A percentile compares a stretch with the other conserved stretches of the same genome.
These are phyloP conservation scores for Neocatenulostroma microsporum DNA, from an alignment of 2,329 filamentous ascomycete genomes.

Conservation along the genomic window DNA sequence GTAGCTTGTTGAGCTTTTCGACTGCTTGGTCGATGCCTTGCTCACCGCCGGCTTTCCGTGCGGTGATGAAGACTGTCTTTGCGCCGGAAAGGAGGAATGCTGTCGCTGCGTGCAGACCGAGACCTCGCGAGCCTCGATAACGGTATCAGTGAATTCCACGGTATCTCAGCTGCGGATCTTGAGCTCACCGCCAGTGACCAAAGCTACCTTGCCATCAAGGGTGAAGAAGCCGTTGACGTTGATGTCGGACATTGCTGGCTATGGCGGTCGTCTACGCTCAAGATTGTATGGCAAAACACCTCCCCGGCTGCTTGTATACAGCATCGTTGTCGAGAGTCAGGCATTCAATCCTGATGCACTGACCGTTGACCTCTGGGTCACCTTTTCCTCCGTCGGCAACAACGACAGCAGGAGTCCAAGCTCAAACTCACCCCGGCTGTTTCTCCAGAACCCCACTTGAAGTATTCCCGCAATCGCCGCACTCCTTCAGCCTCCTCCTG, in stretches of 20 bases:
- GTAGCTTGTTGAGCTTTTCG: constrained; percentile 68
- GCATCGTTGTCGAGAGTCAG: too few species aligned
- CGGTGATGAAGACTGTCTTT: constrained; percentile 83
- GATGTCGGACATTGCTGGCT: constrained; percentile 43
- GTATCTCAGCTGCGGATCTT: neutral
- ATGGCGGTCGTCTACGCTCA: too few species aligned
- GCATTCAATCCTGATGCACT: too few species aligned
- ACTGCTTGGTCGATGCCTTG: constrained; percentile 69
- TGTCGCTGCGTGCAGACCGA: constrained; percentile 66
- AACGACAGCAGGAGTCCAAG: too few species aligned
- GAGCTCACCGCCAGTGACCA: constrained; percentile 63
- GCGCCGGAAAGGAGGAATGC: constrained; percentile 74
- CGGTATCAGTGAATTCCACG: neutral
- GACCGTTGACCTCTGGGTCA: too few species aligned
- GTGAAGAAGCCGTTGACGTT: constrained; percentile 70
- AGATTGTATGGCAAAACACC: too few species aligned
- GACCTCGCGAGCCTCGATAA: constrained; percentile 54
- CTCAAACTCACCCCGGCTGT: too few species aligned
- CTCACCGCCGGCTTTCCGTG: constrained; percentile 59
- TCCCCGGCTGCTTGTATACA: too few species aligned
- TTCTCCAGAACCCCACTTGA: too few species aligned
- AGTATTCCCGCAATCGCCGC: too few species aligned
- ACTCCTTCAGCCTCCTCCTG: too few species aligned
- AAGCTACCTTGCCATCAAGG: constrained; percentile 72
- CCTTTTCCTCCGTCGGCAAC: too few species aligned